Base-by-base conservation (phyloP, 345 rosid species). In the Gossypium longicalyx region DNA sequence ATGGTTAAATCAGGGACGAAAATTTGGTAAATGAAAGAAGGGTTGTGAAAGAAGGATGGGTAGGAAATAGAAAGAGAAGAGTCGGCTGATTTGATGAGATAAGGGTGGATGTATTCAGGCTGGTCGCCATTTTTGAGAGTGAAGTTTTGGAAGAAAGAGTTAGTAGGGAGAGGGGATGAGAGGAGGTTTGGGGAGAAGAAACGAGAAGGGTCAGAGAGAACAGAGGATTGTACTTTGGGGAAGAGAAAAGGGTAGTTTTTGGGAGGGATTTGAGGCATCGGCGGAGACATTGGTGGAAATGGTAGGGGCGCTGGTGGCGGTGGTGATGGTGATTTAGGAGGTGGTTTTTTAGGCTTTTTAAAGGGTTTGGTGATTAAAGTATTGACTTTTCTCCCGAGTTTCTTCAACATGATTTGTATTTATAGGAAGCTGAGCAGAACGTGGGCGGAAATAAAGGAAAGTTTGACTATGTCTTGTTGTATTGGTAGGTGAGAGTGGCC, bases 61-160 rank as follows among this genome's bases (percentile, higher is more conserved):
- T 86, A 95, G 43, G 85, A 90, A 81, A 95, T 62, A 1, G 97
- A 87, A 80, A 95, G 78, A 47, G 97, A 89, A 12, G 89, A 85
- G 9, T 10, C 43, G 0, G 90, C 85, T 1, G 93, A 86, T 82
- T 95, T 91, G 74, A 95, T 52, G 71, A 93, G 89, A 81, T 95
- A 95, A 1, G 99, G 99, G 34, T 95, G 98, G 77, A 95, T 87
- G 80, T 95, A 95, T 70, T 95, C 99, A 1, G 89, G 87, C 57
- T 91, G 92, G 60, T 90, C 91, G 52, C 98, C 99, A 43, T 83
- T 86, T 49, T 91, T 91, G 47, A 95, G 93, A 69, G 96, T 82
- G 74, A 89, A 91, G 81, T 95, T 95, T 60, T 95, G 98, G 87
- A 95, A 95, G 87, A 91, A 93, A 61, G 93, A 91, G 72, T 89